Percentiles rank a stretch among this genome's conserved stretches.
Conservation (phyloP, 148 eudicot genomes). For the Nepenthes mirabilis region DNA sequence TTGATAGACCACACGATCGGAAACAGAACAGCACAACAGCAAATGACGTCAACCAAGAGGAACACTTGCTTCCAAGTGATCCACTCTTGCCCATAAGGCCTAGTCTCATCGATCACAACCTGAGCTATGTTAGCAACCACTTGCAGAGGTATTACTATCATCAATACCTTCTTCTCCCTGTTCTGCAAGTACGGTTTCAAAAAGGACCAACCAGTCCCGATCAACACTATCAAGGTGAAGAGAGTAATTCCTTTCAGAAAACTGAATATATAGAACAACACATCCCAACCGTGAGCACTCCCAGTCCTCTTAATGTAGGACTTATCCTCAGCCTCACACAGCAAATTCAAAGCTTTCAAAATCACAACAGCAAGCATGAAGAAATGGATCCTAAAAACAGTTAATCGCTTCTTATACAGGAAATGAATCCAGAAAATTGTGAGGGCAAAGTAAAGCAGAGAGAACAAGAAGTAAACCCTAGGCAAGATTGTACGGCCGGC, state of each 20-base stretch:
- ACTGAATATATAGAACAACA: constrained; percentile 56
- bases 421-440: constrained; percentile 24
- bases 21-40: constrained; percentile 69
- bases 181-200: constrained; percentile 69
- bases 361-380: constrained; percentile 52
- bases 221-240: constrained; percentile 71
- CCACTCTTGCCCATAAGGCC: constrained; percentile 52
- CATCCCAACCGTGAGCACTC: constrained; percentile 76
- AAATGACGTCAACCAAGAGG: constrained; percentile 57
- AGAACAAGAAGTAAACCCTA: constrained; percentile 33
- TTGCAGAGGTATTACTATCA: constrained; percentile 61
- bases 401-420: constrained; percentile 27
- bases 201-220: constrained; percentile 88
- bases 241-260: constrained; percentile 47
- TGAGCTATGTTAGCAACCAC: constrained; percentile 58
- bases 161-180: constrained; percentile 63
- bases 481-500: constrained; percentile 57
- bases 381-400: constrained; percentile 40
- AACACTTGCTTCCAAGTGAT: constrained; percentile 77
- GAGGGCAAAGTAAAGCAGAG: constrained; percentile 26
- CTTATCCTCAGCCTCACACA: constrained; percentile 71
- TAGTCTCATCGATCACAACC: constrained; percentile 51
- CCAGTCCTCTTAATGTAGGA: constrained; percentile 48
- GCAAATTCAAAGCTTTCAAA: constrained; percentile 36
- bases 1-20: constrained; percentile 85